phyloP scores from a whole-genome alignment of 345 rosid genomes.

The Pseudoturritis turrita region DNA sequence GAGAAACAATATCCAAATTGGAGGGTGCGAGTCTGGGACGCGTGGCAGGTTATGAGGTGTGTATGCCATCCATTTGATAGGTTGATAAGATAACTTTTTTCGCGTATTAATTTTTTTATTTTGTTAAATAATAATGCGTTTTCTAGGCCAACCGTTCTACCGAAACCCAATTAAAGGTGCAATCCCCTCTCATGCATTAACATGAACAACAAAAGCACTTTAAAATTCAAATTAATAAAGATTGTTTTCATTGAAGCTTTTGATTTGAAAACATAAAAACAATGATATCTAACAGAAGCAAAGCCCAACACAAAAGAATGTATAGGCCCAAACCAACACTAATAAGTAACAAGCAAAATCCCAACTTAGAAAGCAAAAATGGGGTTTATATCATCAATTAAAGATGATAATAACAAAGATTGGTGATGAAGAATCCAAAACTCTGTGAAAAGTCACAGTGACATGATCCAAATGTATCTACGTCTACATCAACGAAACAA shows the following conservation, averaged over 20 bases:
- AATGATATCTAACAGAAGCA: neutral
- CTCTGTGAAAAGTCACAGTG: constrained; percentile 8
- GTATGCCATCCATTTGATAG: neutral
- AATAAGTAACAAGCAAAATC: too few species aligned
- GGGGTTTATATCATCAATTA: neutral
- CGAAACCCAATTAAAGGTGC: neutral
- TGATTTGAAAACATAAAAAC: neutral
- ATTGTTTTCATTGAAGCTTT: neutral
- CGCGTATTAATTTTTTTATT: neutral
- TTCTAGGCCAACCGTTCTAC: constrained; percentile 15
- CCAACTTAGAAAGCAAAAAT: neutral
- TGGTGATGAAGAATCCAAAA: neutral
- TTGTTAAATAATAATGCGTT: neutral
- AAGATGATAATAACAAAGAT: neutral
- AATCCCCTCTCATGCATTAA: neutral
- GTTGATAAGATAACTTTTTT: constrained; percentile 9
- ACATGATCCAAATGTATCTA: constrained; percentile 1
- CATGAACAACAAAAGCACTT: neutral
- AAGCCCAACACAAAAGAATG: neutral
- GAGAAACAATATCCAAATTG: too few species aligned
- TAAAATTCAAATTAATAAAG: neutral
- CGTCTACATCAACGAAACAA: too few species aligned
- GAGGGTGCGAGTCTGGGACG: neutral
- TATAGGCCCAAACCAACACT: neutral
- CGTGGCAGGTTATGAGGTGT: neutral